Conservation (phyloP, 2,329 filamentous ascomycete species). For the Fonsecaea nubica region DNA sequence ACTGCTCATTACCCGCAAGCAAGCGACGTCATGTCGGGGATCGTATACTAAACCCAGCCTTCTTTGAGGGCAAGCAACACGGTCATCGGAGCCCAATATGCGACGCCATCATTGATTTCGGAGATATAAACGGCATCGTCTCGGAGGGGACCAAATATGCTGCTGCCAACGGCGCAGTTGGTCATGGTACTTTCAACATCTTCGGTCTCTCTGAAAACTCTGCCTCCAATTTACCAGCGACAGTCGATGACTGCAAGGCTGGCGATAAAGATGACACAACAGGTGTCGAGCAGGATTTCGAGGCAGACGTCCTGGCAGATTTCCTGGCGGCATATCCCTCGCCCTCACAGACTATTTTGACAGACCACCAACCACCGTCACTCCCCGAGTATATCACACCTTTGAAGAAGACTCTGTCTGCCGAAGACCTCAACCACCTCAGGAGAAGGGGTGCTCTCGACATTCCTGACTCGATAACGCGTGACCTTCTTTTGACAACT, state of each 20-base stretch:
- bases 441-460: constrained; percentile 82
- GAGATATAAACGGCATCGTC: constrained; percentile 13
- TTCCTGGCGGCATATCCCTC: constrained; percentile 51
- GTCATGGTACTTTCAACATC: constrained; percentile 12
- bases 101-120: constrained; percentile 34
- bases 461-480: constrained; percentile 71
- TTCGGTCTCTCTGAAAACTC: constrained; percentile 12
- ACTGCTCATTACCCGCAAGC: constrained; percentile 74
- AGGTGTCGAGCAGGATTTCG: background rate
- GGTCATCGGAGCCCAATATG: constrained; percentile 29
- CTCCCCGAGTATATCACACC: constrained; percentile 77
- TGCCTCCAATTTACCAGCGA: background rate
- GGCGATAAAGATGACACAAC: constrained; percentile 46
- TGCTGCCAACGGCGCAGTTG: background rate
- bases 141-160: background rate
- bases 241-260: background rate
- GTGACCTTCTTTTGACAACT: constrained; percentile 78
- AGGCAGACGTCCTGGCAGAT: constrained; percentile 53
- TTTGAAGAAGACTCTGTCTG: constrained; percentile 74
- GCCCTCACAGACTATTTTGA: constrained; percentile 53
- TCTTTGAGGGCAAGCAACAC: constrained; percentile 21
- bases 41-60: constrained; percentile 28
- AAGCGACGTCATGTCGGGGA: constrained; percentile 66
- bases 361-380: constrained; percentile 56
- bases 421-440: constrained; percentile 83